Percentiles rank a stretch among this genome's conserved stretches.
These are phyloP conservation scores for Withania somnifera DNA, from an alignment of 305 asterid genomes.

Conservation along the genomic window DNA sequence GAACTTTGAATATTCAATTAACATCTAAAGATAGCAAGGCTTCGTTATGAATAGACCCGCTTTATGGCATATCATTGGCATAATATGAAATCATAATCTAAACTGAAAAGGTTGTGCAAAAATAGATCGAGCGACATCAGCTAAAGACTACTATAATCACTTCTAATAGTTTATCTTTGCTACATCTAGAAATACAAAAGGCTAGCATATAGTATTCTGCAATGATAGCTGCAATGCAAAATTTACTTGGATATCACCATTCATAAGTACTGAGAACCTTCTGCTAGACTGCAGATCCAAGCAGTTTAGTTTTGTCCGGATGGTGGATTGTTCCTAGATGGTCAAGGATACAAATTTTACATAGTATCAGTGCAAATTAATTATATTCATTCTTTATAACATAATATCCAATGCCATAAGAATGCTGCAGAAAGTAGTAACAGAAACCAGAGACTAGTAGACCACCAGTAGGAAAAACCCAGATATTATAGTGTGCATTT, in stretches of 20 bases:
- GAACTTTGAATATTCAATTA: not conserved
- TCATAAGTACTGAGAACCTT: not conserved
- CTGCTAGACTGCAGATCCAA: not conserved
- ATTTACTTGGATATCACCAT: not conserved
- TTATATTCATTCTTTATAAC: not conserved
- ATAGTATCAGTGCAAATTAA: not conserved
- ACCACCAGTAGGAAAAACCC: not conserved
- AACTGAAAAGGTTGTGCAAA: not conserved
- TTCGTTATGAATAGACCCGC: not conserved
- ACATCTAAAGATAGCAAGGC: not conserved
- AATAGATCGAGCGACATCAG: not conserved
- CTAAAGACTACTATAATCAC: not conserved
- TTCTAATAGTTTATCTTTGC: not conserved
- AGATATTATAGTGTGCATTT: not conserved
- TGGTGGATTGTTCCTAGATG: not conserved
- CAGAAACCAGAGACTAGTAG: not conserved
- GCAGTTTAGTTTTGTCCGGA: not conserved
- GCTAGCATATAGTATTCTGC: not conserved
- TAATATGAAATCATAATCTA: not conserved
- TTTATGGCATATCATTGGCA: not conserved
- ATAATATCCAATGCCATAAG: not conserved
- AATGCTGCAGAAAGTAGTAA: not conserved
- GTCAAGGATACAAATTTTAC: not conserved
- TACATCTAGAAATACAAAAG: not conserved
- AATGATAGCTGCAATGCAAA: not conserved